These are phyloP conservation scores for Rhodomyrtus tomentosa DNA, from an alignment of 345 rosid genomes.

Conservation along the genomic window DNA sequence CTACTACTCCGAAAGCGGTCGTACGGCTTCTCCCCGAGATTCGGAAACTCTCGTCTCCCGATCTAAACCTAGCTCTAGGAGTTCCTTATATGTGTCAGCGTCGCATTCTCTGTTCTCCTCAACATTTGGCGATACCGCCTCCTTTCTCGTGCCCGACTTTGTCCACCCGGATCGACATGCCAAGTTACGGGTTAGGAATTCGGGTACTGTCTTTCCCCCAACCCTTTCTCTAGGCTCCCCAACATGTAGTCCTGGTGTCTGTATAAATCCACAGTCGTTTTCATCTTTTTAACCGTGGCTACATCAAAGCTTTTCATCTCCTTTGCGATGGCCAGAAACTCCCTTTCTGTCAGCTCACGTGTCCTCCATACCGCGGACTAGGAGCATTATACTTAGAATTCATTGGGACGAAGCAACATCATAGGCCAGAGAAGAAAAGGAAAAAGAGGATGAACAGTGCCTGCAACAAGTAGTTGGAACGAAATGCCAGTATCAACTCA, in stretches of 20 bases:
- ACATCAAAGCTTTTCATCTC: background rate
- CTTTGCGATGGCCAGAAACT: background rate
- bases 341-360: background rate
- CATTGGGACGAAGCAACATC: background rate
- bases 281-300: background rate
- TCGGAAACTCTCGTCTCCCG: too few relatives aligned
- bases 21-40: too few relatives aligned
- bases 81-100: too few relatives aligned
- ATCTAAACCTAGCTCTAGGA: too few relatives aligned
- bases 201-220: background rate
- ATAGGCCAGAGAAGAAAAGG: background rate
- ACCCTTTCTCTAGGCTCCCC: background rate
- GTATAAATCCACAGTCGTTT: background rate
- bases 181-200: background rate
- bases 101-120: background rate
- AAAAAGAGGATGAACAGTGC: background rate
- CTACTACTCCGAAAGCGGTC: too few relatives aligned
- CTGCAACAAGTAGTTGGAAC: background rate
- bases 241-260: background rate
- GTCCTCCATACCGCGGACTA: background rate
- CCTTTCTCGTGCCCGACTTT: background rate
- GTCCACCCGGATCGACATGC: background rate
- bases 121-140: background rate
- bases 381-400: background rate
- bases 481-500: background rate